Base-by-base conservation (phyloP, 345 rosid species). In the Barbarea vulgaris region DNA sequence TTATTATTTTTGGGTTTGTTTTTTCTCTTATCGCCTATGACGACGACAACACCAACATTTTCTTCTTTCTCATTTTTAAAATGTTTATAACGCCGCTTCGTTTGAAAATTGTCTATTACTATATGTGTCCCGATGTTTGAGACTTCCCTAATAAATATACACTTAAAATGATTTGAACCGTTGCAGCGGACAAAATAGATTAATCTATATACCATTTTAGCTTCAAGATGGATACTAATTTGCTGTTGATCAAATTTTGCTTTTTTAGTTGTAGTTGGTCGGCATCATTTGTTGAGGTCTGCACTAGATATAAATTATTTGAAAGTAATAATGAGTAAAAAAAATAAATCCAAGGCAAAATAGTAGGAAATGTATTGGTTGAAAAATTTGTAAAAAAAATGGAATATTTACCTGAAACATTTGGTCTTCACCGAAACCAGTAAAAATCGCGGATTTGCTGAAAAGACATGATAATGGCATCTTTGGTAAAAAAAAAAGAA, bases 31-130 rank as follows among this genome's bases (percentile, higher is more conserved):
- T 48, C 18, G 19, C 15, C 19, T 31, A 8, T 47, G 44, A 46
- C 28, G 58, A 64, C 56, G 17, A 48, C 56, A 17, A 30, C 30
- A 13, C 69, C 27, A 48, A 11, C 13, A 19, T 44, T 19, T 70
- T 70, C 3, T 48, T 60, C 14, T 59, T 5, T 11, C 11, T 58
- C 7, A 6, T 22, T 31, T 27, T 37, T 37, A 3, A 33, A 71
- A 71, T 48, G 36, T 33, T 48, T 17, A 13, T 18, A n/a, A 56
- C 39, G 39, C 67, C 36, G 57, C 66, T 69, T 70, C 50, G 27
- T 14, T 58, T 42, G 21, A 56, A 44, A 42, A 22, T 6, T 15
- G 60, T 48, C 53, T 13, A 4, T 13, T 13, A 10, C 13, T 36
- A n/a, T n/a, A n/a, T 36, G 39, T 34, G 13, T 36, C 41, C 4